Evolutionary conservation across 2,329 filamentous ascomycete species (phyloP), one percentile per base, ranked within the genome.

Genomic region (Penicillium nordicum): DNA sequence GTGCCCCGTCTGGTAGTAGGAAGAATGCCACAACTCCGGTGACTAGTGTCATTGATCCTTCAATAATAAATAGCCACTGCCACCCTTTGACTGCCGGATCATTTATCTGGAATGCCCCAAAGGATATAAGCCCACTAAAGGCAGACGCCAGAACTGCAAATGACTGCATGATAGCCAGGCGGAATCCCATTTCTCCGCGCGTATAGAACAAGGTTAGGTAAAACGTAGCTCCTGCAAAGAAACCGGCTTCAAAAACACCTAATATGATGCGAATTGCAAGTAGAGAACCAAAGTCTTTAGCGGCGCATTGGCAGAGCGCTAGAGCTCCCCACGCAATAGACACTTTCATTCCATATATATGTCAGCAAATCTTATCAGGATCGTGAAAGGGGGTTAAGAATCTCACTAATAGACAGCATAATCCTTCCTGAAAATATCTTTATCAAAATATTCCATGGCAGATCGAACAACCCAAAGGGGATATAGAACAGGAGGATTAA

Each of bases 161-260:
- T 0, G 72, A 75, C 42, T 79, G 78, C 63, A 79, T 77, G n/a
- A 77, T 73, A 4, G 75, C 77, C 4, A 75, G 73, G 11, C 76
- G 73, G 47, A 78, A 76, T 0, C 73, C 76, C 61, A 78, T 74
- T 57, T 78, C 74, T 11, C 64, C 64, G 2, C 69, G 63, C 0
- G 63, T 68, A 54, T 71, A 79, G 42, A 84, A 83, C 0, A 81
- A 73, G 0, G 81, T 79, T 8, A 80, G 66, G 59, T 80, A 84
- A 67, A 82, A 83, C 3, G 84, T 80, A 14, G 79, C 77, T 0
- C 80, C 75, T 5, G 80, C 78, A 57, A 82, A 82, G 69, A 83
- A 84, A 0, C 80, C 82, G 0, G 81, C 82, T 67, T 85, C 82
- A 23, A 66, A 72, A 2, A 70, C 65, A 25, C 80, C 67, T 0